Percentiles rank a stretch among this genome's conserved stretches.
Evolutionary conservation across 2,329 filamentous ascomycete species (phyloP).

Genomic region (Huntiella moniliformis): DNA sequence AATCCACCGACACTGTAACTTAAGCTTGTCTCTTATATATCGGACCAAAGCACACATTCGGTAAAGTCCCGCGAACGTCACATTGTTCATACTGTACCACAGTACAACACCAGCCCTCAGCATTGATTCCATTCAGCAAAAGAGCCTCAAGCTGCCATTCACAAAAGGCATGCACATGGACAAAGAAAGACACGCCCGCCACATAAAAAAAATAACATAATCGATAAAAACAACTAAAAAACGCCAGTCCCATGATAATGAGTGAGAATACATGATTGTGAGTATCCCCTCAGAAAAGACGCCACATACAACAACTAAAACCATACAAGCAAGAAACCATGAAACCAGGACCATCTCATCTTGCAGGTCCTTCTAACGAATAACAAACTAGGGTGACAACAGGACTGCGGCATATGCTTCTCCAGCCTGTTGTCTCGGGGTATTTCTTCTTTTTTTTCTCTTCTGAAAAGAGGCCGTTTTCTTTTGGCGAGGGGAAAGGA

Average conservation of each 20-base stretch:
- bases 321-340: background rate
- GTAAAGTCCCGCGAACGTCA: no score
- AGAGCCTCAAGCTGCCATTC: background rate
- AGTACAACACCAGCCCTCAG: no score
- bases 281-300: background rate
- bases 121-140: no score
- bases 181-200: background rate
- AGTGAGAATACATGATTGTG: conserved; percentile 6
- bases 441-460: background rate
- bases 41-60: no score
- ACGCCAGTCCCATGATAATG: conserved; percentile 10
- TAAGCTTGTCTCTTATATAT: no score
- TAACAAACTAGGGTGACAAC: background rate
- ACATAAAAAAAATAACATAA: background rate
- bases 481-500: background rate
- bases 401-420: conserved; percentile 1
- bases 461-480: background rate
- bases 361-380: background rate
- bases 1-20: no score
- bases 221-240: conserved; percentile 3
- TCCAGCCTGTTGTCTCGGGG: conserved; percentile 2
- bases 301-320: background rate
- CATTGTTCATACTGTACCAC: no score
- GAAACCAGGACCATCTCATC: background rate
- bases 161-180: background rate